Evolutionary conservation across 371 early-diverging fungal genomes (phyloP).

Genomic region (Mucor mucedo): DNA sequence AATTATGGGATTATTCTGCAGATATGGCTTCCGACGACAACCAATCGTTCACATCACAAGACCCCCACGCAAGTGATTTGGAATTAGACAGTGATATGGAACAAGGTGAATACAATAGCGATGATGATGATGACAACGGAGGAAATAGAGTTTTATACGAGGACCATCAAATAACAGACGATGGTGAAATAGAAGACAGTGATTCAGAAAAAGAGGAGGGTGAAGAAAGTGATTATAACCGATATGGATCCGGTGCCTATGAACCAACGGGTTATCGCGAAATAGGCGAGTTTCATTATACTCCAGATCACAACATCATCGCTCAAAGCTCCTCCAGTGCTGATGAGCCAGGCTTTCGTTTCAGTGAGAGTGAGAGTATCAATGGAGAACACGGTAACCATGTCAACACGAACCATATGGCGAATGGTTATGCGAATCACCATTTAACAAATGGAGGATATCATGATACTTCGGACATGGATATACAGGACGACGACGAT

Average conservation of each 20-base stretch:
- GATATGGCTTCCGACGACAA: conserved; percentile 32
- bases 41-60: conserved; percentile 19
- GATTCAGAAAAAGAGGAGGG: not conserved
- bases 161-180: not conserved
- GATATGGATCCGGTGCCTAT: conserved; percentile 7
- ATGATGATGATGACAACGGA: conserved; percentile 16
- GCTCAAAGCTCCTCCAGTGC: conserved; percentile 3
- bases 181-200: not conserved
- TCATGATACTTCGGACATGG: conserved; percentile 18
- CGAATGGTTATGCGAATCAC: conserved; percentile 4
- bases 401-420: not conserved
- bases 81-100: conserved; percentile 19
- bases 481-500: conserved; percentile 18
- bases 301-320: conserved; percentile 2
- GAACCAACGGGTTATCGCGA: conserved; percentile 5
- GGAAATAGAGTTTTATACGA: conserved; percentile 5
- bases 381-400: not conserved
- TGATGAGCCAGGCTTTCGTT: conserved; percentile 16
- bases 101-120: conserved; percentile 11
- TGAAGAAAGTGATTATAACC: conserved; percentile 1
- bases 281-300: conserved; percentile 7
- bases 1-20: conserved; percentile 42
- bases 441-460: conserved; percentile 3
- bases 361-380: conserved; percentile 14
- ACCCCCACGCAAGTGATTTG: conserved; percentile 22